Evolutionary conservation across 2,329 filamentous ascomycete genomes (phyloP), one percentile per base, ranked within the genome.

Genomic region (Xylariaceae sp.): DNA sequence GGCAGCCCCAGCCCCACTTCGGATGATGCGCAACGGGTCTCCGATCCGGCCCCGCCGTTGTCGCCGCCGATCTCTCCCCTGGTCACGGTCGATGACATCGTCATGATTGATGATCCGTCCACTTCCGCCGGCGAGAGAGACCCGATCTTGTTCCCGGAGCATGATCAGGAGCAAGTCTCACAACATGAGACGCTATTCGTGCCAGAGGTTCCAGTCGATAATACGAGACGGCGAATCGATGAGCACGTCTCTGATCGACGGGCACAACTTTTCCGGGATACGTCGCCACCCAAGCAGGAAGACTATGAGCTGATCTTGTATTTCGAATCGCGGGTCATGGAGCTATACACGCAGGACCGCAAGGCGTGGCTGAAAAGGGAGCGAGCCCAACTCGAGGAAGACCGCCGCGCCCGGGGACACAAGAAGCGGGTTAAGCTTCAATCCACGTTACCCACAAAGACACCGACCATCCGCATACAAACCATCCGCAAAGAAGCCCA

Each of bases 1-100:
- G 55, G 43, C 38, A 47, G 48, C 38, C 39, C 55, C 36, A 36
- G 48, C 38, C 39, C 55, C 36, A 36, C 50, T 33, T 36, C 53
- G 34, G 54, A 56, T 35, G 44, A 54, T 42, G 30, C 52, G 55
- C 44, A 62, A 60, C 46, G 59, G 55, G 29, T 43, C 23, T 59
- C 56, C 16, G 59, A 64, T 48, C 68, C 63, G 32, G 66, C 59
- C 40, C 59, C 60, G 9, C 67, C 66, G 4, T 57, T 77, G 50
- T 81, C 77, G 23, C 77, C 77, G 17, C 77, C 77, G 3, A 69
- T 79, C 38, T 81, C 77, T 21, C 72, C 72, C 8, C 67, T 67
- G 40, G 67, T 63, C 42, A 68, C 66, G 36, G 45, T 59, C 3
- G 59, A 65, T 34, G 60, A 66, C 33, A 55, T 48, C 23, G 40